Base-by-base conservation (phyloP, 2,329 filamentous ascomycete genomes). In the Diaporthe eres region DNA sequence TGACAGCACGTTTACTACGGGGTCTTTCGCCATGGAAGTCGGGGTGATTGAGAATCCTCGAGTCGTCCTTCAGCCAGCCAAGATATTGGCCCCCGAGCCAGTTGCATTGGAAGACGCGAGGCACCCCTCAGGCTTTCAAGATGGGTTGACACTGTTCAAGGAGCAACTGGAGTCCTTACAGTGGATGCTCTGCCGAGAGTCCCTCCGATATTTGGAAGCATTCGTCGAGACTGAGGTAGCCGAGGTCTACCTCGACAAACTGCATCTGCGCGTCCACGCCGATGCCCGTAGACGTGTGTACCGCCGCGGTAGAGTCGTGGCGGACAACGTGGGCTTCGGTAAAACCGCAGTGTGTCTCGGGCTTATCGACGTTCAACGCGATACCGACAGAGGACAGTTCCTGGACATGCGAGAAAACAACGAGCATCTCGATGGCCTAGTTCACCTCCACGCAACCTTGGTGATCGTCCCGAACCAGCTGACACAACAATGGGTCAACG, bases 321-420 rank as follows among this genome's bases (percentile, higher is more conserved):
- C 85, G 1, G 85, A 87, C 58, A 82, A 86, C 39, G 84, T 87
- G 19, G 86, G 86, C 22, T 87, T 84, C 71, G 86, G 86, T 1
- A 88, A 88, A 79, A 88, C 86, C 0, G 81, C 87, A 6, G 79
- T 86, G 37, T 83, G 80, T 8, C 81, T 87, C 17, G 85, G 82
- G 2, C 79, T 87, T 6, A 80, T 86, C 10, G 82, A 83, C 34
- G 75, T 74, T 10, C 82, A 82, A 71, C 57, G 76, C 7, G 1
- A 74, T 0, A 81, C 80, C 22, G 82, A 84, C 65, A 31, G 65
- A 2, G n/a, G 4, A 0, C 19, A 75, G 0, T 83, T 81, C 15
- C 63, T 80, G 7, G 2, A 42, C 0, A 53, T 79, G 13, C 77
- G 83, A 4, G 28, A 15, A 1, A 34, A 55, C 5, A 75, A 81